phyloP scores from a whole-genome alignment of 495 filamentous ascomycete genomes.

The Penicillium canariense region DNA sequence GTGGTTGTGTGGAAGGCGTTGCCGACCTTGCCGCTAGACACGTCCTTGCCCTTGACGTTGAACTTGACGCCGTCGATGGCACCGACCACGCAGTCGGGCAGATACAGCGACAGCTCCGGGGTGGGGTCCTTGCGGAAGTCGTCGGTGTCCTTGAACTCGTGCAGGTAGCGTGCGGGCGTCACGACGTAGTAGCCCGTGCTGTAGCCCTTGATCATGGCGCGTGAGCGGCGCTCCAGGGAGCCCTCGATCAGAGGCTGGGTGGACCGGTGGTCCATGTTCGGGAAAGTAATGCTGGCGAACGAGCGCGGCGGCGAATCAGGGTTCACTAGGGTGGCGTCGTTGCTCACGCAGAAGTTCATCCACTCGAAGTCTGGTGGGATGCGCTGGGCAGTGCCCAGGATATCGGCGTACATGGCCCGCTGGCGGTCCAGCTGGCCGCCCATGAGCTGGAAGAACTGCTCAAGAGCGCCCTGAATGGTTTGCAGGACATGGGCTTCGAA shows the following conservation, averaged over 20 bases:
- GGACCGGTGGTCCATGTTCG: conserved; percentile 79
- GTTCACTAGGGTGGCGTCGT: conserved; percentile 71
- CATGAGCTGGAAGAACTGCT: conserved; percentile 73
- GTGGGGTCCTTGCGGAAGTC: conserved; percentile 74
- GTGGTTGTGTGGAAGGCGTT: conserved; percentile 59
- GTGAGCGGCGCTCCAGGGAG: conserved; percentile 78
- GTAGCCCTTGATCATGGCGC: conserved; percentile 75
- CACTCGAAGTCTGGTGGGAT: conserved; percentile 92
- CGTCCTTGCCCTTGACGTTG: conserved; percentile 92
- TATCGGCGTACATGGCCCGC: conserved; percentile 76
- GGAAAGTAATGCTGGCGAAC: conserved; percentile 70
- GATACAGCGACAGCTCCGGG: conserved; percentile 85
- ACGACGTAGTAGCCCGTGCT: conserved; percentile 84
- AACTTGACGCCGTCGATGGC: conserved; percentile 77
- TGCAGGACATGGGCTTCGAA: conserved; percentile 86
- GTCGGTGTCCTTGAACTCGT: conserved; percentile 95
- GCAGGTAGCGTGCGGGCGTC: conserved; percentile 79
- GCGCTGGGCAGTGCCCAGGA: conserved; percentile 71
- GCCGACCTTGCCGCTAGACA: conserved; percentile 57
- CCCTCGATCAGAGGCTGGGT: conserved; percentile 86
- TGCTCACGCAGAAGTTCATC: conserved; percentile 73
- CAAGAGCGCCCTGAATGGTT: conserved; percentile 77
- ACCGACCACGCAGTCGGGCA: conserved; percentile 86
- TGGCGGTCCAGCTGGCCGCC: conserved; percentile 77
- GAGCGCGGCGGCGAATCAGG: conserved; percentile 68